Evolutionary conservation across 106 monocot genomes (phyloP).

Genomic region (Iris macrosiphon): DNA sequence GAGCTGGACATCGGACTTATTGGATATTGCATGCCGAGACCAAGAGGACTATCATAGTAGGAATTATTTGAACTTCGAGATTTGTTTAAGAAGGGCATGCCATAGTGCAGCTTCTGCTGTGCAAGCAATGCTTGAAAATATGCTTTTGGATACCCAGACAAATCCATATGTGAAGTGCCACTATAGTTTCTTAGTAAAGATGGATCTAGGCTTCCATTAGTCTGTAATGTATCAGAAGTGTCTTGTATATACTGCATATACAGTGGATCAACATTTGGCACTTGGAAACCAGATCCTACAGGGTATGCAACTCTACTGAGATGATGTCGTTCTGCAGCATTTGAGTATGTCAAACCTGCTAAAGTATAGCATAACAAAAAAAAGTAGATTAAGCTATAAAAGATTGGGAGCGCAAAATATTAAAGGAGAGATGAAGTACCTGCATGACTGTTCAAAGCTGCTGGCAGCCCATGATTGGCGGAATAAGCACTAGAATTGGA

Average conservation of each 20-base stretch:
- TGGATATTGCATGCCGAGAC: conserved; percentile 45
- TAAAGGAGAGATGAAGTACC: conserved; percentile 18
- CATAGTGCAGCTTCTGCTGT: conserved; percentile 59
- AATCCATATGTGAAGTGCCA: conserved; percentile 22
- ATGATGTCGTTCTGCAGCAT: conserved; percentile 32
- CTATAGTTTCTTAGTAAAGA: conserved; percentile 31
- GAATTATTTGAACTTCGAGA: conserved; percentile 40
- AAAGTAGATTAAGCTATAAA: neutral
- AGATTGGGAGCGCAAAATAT: too few relatives aligned
- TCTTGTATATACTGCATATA: conserved; percentile 42
- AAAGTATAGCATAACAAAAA: neutral
- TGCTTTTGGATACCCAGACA: conserved; percentile 49
- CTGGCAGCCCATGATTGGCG: conserved; percentile 12
- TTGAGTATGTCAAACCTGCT: conserved; percentile 14
- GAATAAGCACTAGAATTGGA: conserved; percentile 7
- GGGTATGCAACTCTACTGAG: conserved; percentile 21
- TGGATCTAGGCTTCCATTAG: conserved; percentile 21
- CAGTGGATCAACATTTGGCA: conserved; percentile 25
- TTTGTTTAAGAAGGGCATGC: conserved; percentile 30
- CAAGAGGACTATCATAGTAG: conserved; percentile 34
- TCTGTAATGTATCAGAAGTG: conserved; percentile 18
- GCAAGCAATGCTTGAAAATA: conserved; percentile 54
- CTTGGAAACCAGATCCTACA: conserved; percentile 23
- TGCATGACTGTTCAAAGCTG: conserved; percentile 33
- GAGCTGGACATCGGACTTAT: conserved; percentile 19